phyloP scores from a whole-genome alignment of 1,139 yeast genomes.

The Sugiyamaella paludigena region DNA sequence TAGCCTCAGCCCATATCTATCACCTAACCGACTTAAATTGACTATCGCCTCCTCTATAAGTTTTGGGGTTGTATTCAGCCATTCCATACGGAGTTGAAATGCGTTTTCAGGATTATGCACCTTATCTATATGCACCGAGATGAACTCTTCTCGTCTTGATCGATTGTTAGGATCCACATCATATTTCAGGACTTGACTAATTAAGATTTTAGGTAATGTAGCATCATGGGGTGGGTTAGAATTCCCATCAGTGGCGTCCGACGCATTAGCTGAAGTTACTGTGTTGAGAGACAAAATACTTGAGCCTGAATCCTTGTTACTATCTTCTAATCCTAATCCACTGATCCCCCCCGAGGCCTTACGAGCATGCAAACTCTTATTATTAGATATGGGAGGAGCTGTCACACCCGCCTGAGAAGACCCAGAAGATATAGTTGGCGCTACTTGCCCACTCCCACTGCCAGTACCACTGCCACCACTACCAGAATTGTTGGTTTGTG shows the following conservation, averaged over 20 bases:
- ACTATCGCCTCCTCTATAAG: slow-evolving; percentile 85
- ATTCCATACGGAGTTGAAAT: slow-evolving; percentile 84
- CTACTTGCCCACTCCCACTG: not conserved
- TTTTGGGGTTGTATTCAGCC: slow-evolving; percentile 89
- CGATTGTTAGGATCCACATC: slow-evolving; percentile 73
- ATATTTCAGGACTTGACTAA: slow-evolving; percentile 61
- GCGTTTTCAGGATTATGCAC: slow-evolving; percentile 96
- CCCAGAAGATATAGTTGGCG: slow-evolving; percentile 4
- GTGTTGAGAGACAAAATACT: slow-evolving; percentile 11
- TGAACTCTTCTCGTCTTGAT: slow-evolving; percentile 74
- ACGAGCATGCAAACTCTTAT: slow-evolving; percentile 14
- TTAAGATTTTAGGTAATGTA: slow-evolving; percentile 40
- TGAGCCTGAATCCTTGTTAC: slow-evolving; percentile 11
- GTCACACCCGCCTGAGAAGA: slow-evolving; percentile 9
- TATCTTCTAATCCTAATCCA: slow-evolving; percentile 9
- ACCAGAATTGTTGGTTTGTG: not conserved
- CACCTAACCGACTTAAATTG: slow-evolving; percentile 79
- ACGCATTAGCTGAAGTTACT: slow-evolving; percentile 2
- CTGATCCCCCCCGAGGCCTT: slow-evolving; percentile 14
- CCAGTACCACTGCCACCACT: not conserved
- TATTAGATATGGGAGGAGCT: not conserved
- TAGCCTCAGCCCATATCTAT: slow-evolving; percentile 76
- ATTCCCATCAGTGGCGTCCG: slow-evolving; percentile 1
- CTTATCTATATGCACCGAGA: slow-evolving; percentile 83
- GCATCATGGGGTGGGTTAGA: slow-evolving; percentile 5